Base-by-base conservation (phyloP, 345 rosid genomes). In the Turritis glabra region DNA sequence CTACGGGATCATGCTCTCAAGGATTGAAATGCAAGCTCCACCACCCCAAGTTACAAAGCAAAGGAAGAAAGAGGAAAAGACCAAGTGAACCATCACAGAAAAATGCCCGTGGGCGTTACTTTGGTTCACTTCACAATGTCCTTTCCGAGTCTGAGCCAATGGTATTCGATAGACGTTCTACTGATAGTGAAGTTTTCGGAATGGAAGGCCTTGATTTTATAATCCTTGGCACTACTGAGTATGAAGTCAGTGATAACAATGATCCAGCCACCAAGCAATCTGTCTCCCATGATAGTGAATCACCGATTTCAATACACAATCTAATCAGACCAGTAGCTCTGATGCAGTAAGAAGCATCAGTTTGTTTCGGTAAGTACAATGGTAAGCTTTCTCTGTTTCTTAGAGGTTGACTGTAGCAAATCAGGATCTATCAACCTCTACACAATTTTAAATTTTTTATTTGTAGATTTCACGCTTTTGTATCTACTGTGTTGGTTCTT, bases 11-110 rank as follows among this genome's bases (percentile, higher is more conserved):
- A 57, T 92, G 98, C 77, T 82, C 90, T 51, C 83, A 81, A 64
- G 98, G 91, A 75, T 79, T 85, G 29, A 84, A 89, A 75, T 90
- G 98, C 87, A 90, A 86, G 80, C 95, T 92, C 72, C 97, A 89
- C 79, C 97, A 92, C 79, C 98, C 95, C 23, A 89, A 87, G 77
- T 80, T 67, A 14, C 83, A 75, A 60, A 81, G 77, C 83, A 85
- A 76, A 81, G 89, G 81, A 67, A 90, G 79, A 81, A 90, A 89
- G 80, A 80, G 83, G 56, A 88, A 84, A 83, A 80, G 73, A 76
- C 79, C 82, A 57, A 82, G 73, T n/a, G 82, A 82, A 44, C 56
- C 66, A 55, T 70, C 23, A 32, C 80, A 62, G 67, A 84, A 80
- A 72, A 85, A 69, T 74, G 62, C 75, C 44, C 76, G 43, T 40